These are phyloP conservation scores for Juglanconis juglandina DNA, from an alignment of 2,329 filamentous ascomycete genomes.

Conservation along the genomic window DNA sequence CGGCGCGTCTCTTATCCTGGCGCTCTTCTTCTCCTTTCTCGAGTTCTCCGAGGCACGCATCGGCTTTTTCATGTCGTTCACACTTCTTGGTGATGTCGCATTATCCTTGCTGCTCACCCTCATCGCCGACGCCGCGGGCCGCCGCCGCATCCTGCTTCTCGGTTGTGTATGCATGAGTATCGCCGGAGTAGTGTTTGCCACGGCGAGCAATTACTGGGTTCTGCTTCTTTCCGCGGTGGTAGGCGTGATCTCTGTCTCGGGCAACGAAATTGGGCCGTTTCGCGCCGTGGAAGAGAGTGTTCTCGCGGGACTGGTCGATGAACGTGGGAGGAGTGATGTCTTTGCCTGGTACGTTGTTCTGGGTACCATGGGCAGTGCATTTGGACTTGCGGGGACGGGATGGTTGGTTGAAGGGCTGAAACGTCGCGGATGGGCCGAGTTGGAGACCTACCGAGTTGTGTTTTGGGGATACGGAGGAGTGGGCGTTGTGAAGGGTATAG, in stretches of 20 bases:
- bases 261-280: conserved; percentile 63
- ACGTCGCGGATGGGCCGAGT: conserved; percentile 37
- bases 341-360: conserved; percentile 61
- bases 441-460: conserved; percentile 50
- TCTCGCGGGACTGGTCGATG: conserved; percentile 51
- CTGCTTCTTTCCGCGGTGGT: conserved; percentile 55
- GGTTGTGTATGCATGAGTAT: conserved; percentile 54
- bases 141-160: conserved; percentile 48
- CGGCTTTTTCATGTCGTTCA: conserved; percentile 65
- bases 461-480: conserved; percentile 57
- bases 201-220: conserved; percentile 53
- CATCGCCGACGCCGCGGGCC: conserved; percentile 56
- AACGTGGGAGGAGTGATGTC: conserved; percentile 47
- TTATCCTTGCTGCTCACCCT: conserved; percentile 58
- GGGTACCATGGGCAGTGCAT: conserved; percentile 58
- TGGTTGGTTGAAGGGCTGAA: conserved; percentile 55
- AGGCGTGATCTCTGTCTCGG: conserved; percentile 60
- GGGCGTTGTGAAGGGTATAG: conserved; percentile 53
- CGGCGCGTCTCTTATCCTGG: conserved; percentile 54
- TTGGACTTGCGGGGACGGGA: conserved; percentile 57
- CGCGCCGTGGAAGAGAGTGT: conserved; percentile 60
- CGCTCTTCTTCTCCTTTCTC: conserved; percentile 51
- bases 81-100: conserved; percentile 55
- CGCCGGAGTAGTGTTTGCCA: conserved; percentile 55
- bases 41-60: conserved; percentile 48